phyloP scores from a whole-genome alignment of 495 filamentous ascomycete genomes.

The Bacidia rubella region DNA sequence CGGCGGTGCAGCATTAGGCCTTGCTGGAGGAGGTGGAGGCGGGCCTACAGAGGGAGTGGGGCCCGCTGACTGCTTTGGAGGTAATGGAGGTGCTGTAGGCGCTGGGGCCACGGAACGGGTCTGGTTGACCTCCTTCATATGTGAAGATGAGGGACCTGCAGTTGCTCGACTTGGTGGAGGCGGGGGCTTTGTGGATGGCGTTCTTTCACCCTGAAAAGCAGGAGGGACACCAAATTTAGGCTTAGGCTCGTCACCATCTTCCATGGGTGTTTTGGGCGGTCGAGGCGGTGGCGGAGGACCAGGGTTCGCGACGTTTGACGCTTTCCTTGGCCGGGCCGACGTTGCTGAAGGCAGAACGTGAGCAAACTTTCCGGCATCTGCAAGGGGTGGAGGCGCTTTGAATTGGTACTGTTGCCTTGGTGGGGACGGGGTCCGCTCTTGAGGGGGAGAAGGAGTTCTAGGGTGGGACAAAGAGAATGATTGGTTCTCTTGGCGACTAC shows the following conservation, averaged over 20 bases:
- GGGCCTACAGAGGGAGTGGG: conserved; percentile 24
- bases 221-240: conserved; percentile 68
- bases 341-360: conserved; percentile 38
- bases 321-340: conserved; percentile 41
- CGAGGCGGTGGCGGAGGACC: conserved; percentile 76
- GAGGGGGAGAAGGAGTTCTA: conserved; percentile 33
- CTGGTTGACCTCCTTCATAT: conserved; percentile 34
- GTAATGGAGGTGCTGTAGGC: conserved; percentile 46
- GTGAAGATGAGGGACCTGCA: conserved; percentile 57
- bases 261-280: conserved; percentile 74
- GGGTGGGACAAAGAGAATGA: conserved; percentile 34
- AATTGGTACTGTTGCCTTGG: conserved; percentile 38
- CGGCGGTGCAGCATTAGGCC: conserved; percentile 30
- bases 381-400: conserved; percentile 68
- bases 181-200: conserved; percentile 46
- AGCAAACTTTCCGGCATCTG: conserved; percentile 74
- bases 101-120: conserved; percentile 27
- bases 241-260: conserved; percentile 39
- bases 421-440: conserved; percentile 32
- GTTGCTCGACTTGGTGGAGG: conserved; percentile 56
- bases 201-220: conserved; percentile 59
- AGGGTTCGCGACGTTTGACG: conserved; percentile 42
- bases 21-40: conserved; percentile 45
- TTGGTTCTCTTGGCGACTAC: conserved; percentile 34
- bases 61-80: conserved; percentile 51